Evolutionary conservation across 2,329 filamentous ascomycete species (phyloP).

Genomic region (Pyricularia sp.): DNA sequence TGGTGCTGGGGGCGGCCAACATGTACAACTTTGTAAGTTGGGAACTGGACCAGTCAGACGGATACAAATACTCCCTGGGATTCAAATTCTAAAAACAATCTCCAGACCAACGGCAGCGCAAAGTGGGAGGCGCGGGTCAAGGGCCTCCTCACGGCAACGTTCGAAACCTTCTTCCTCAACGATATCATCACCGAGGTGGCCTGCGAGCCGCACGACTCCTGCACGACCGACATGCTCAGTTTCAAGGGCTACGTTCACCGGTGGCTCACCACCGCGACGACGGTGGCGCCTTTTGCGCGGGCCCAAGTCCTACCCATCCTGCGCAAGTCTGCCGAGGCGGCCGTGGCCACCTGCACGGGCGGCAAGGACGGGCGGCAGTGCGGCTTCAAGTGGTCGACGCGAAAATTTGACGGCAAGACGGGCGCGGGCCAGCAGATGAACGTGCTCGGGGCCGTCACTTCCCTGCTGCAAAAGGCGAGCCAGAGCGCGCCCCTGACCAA

Average conservation of each 20-base stretch:
- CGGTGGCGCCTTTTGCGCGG: conserved; percentile 38
- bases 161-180: conserved; percentile 36
- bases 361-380: conserved; percentile 34
- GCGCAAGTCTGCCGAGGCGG: conserved; percentile 35
- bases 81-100: neutral
- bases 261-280: conserved; percentile 38
- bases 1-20: conserved; percentile 44
- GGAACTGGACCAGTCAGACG: neutral
- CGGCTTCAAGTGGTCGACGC: conserved; percentile 41
- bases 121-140: conserved; percentile 35
- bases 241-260: conserved; percentile 48
- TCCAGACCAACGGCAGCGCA: conserved; percentile 8
- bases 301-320: conserved; percentile 34
- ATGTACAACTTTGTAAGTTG: conserved; percentile 43
- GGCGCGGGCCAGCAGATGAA: conserved; percentile 48
- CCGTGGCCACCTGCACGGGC: conserved; percentile 37
- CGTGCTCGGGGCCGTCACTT: conserved; percentile 40
- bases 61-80: neutral
- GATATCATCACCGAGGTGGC: conserved; percentile 41
- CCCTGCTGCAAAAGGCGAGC: conserved; percentile 19
- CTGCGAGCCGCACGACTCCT: conserved; percentile 42
- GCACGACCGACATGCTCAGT: conserved; percentile 47
- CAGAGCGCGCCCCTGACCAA: conserved; percentile 23
- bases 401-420: conserved; percentile 36
- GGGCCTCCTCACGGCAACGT: conserved; percentile 32